Evolutionary conservation across 768 basidiomycete species (phyloP).

Genomic region (Mycena olivaceomarginata): DNA sequence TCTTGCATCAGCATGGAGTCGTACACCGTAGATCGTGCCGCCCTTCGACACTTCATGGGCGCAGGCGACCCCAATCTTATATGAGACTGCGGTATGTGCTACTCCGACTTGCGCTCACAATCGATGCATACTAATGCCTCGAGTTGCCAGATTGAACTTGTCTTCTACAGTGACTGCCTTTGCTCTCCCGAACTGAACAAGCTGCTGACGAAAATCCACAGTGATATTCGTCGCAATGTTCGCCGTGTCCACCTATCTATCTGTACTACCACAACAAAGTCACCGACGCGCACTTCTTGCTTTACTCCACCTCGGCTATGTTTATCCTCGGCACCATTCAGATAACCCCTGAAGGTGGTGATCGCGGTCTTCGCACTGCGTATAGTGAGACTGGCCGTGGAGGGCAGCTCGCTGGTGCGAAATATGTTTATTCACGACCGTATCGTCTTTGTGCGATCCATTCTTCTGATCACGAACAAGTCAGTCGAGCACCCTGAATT

Average conservation of each 20-base stretch:
- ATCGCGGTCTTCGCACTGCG: neutral
- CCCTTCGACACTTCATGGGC: conserved; percentile 3
- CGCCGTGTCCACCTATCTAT: neutral
- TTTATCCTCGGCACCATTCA: neutral
- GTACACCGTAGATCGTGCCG: neutral
- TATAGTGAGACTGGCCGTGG: conserved; percentile 9
- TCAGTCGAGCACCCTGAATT: neutral
- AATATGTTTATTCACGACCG: neutral
- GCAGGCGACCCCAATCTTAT: neutral
- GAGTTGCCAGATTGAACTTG: neutral
- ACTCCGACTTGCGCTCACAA: neutral
- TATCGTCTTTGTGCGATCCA: neutral
- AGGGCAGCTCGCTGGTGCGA: neutral
- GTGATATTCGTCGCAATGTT: conserved; percentile 17
- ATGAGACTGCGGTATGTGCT: conserved; percentile 6
- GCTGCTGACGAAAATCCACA: neutral
- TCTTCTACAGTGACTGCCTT: conserved; percentile 2
- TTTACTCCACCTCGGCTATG: neutral
- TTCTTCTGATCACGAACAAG: conserved; percentile 11
- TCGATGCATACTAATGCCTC: neutral
- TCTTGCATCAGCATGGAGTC: neutral
- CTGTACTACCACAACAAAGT: neutral
- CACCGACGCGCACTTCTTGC: conserved; percentile 1
- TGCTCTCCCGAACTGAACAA: neutral
- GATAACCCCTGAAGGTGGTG: neutral